phyloP scores from a whole-genome alignment of 768 basidiomycete species.

The Kwoniella sp. region DNA sequence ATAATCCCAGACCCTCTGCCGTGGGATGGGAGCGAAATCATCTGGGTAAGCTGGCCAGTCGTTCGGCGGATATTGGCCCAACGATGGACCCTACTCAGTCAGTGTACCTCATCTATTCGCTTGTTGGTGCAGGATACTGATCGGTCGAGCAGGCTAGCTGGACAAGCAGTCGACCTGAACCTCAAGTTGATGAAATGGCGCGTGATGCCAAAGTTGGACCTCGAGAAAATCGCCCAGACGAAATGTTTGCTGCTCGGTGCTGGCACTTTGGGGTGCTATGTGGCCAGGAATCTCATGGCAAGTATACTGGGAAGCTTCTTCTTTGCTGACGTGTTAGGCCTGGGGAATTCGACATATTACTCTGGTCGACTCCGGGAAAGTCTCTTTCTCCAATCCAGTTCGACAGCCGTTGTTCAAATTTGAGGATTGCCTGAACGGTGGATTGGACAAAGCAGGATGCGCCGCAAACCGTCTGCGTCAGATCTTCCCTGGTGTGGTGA shows the following conservation, averaged over 20 bases:
- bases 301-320: conserved; percentile 19
- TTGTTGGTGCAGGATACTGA: neutral
- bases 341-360: conserved; percentile 96
- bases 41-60: conserved; percentile 80
- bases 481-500: conserved; percentile 89
- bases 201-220: conserved; percentile 81
- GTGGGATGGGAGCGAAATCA: conserved; percentile 96
- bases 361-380: conserved; percentile 83
- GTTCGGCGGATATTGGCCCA: conserved; percentile 84
- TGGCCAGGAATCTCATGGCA: conserved; percentile 87
- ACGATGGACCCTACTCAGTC: conserved; percentile 93
- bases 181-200: conserved; percentile 98
- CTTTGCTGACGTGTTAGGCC: conserved; percentile 61
- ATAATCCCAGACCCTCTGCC: conserved; percentile 60
- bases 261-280: conserved; percentile 95
- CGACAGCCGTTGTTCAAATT: conserved; percentile 96
- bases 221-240: conserved; percentile 80
- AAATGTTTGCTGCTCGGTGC: conserved; percentile 86
- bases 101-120: conserved; percentile 29
- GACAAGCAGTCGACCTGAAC: conserved; percentile 97
- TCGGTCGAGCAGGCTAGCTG: conserved; percentile 67
- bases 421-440: conserved; percentile 86
- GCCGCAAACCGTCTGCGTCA: conserved; percentile 81
- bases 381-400: conserved; percentile 97
- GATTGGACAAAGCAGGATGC: conserved; percentile 88